Evolutionary conservation across 2,329 filamentous ascomycete species (phyloP), one percentile per base, ranked within the genome.

Genomic region (Aureobasidium lini): DNA sequence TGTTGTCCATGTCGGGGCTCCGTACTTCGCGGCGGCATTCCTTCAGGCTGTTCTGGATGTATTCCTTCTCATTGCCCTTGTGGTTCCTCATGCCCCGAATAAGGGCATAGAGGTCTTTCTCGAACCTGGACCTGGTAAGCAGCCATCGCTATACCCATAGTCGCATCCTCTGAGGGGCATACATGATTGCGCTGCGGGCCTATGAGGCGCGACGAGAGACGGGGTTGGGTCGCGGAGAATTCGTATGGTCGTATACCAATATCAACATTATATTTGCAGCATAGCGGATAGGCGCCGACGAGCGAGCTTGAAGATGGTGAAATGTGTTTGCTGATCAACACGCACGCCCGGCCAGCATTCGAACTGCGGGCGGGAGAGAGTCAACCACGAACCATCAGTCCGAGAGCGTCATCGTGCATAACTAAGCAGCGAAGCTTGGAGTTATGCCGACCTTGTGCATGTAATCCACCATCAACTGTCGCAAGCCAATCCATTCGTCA

Each of bases 51-150:
- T 90, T 87, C 71, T 95, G 88, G 62, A 99, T 95, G 74, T 97
- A 99, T 71, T 95, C 90, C 73, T 88, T 89, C 77, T 99, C 94
- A 70, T 87, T 88, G 68, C 93, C 93, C 75, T 96, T 96, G 78
- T 97, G 92, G 72, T 93, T 94, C 66, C 94, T 87, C 71, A 99
- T 80, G 69, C 94, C 94, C 75, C 92, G 85, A 69, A 99, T 99
- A 80, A 99, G 92, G 84, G 97, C 93, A 76, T 96, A 96, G 18
- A 99, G 84, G 43, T 94, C 96, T 77, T 99, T 99, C 76, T 99
- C 94, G 78, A 99, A 99, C 94, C 92, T 97, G 64, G 11, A 62
- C 57, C 7, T 36, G 29, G 44, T 47, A 48, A 57, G 54, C 11
- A 13, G 42, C 18, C 43, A 23, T 54, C n/a, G 36, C 48, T 52